phyloP scores from a whole-genome alignment of 371 early-diverging fungal species.

The Mortierella sp. region DNA sequence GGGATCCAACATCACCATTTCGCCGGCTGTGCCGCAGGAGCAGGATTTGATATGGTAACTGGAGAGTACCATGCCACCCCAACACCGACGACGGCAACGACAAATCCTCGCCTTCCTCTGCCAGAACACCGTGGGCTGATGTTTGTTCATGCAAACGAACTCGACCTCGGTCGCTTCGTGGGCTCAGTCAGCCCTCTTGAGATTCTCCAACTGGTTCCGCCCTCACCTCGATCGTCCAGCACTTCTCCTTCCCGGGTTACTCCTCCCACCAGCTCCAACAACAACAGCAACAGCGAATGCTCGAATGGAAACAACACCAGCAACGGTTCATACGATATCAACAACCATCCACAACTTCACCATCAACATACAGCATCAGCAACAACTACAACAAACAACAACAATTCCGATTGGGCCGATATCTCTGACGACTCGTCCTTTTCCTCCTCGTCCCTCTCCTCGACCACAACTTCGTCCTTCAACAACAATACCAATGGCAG shows the following conservation, averaged over 20 bases:
- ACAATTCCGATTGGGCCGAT: constrained; percentile 43
- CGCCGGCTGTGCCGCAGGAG: constrained; percentile 1
- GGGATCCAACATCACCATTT: constrained; percentile 62
- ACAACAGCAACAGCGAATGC: background rate
- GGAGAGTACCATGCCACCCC: background rate
- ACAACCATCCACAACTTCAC: constrained; percentile 51
- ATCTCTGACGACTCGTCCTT: constrained; percentile 44
- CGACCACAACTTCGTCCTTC: constrained; percentile 31
- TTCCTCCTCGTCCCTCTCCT: constrained; percentile 38
- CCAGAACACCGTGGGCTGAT: constrained; percentile 54
- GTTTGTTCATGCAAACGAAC: constrained; percentile 51
- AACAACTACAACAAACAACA: constrained; percentile 23
- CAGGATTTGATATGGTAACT: background rate
- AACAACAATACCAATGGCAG: constrained; percentile 10
- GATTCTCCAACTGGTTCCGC: constrained; percentile 42
- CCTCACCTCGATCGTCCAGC: constrained; percentile 5
- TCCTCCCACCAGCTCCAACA: constrained; percentile 5
- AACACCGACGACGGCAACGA: background rate
- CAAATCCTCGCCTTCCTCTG: constrained; percentile 29
- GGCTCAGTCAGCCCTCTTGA: constrained; percentile 59
- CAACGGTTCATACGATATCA: constrained; percentile 45
- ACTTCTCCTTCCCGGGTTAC: background rate
- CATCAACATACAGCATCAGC: constrained; percentile 32
- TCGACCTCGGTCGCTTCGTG: constrained; percentile 54
- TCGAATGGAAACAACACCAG: constrained; percentile 13